These are phyloP conservation scores for Schizosaccharomyces cryophilus DNA, from an alignment of 805 yeast genomes.

Conservation along the genomic window DNA sequence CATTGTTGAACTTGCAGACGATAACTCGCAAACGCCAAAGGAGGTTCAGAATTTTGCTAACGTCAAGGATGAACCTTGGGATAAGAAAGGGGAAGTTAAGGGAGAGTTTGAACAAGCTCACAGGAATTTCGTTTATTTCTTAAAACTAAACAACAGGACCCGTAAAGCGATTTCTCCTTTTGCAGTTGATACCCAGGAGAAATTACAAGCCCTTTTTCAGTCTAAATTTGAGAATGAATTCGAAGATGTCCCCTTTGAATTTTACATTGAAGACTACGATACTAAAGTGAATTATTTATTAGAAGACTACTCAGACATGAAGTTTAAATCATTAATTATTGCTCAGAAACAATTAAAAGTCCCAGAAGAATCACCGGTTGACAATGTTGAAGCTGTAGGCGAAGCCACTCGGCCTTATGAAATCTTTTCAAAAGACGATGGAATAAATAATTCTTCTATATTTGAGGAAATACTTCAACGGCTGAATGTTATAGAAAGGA, in stretches of 20 bases:
- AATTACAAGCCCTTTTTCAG: background rate
- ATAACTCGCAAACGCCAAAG: too few species aligned
- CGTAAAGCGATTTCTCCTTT: background rate
- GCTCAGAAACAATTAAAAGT: background rate
- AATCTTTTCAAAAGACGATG: too few species aligned
- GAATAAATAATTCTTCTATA: too few species aligned
- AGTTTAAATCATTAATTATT: background rate
- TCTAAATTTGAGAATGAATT: conserved; percentile 15
- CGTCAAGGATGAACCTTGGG: too few species aligned
- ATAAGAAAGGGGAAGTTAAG: too few species aligned
- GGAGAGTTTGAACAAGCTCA: too few species aligned
- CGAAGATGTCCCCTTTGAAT: background rate
- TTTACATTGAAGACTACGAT: background rate
- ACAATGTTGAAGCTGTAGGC: background rate
- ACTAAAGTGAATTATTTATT: background rate
- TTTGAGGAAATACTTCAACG: too few species aligned
- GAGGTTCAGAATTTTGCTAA: too few species aligned
- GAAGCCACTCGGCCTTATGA: too few species aligned
- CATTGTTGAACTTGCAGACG: too few species aligned
- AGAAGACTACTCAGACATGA: background rate
- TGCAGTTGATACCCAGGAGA: background rate
- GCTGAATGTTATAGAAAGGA: too few species aligned
- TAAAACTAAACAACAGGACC: background rate
- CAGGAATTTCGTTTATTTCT: background rate
- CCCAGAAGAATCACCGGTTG: background rate